Base-by-base conservation (phyloP, 768 basidiomycete genomes). In the Dentipellis sp. region DNA sequence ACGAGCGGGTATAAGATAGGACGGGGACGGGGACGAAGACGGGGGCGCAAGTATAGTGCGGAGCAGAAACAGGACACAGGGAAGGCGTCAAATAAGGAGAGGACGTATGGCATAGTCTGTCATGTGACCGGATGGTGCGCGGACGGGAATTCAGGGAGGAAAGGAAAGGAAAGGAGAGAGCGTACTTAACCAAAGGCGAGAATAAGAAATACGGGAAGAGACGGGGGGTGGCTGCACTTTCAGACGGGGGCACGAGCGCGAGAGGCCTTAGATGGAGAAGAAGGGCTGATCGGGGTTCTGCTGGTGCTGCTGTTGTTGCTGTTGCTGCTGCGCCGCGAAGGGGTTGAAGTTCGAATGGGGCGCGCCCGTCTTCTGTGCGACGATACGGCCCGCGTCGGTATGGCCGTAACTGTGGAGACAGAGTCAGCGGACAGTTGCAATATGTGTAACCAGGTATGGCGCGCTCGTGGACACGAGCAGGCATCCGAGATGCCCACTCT, bases 291-390 rank as follows among this genome's bases (percentile, higher is more conserved):
- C 61, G 29, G 29, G 6, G 54, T 50, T 61, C 19, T 50, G 17
- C 57, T 71, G 67, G 57, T 79, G 76, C 57, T 72, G 69, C 63
- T 78, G 76, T 56, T 81, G 70, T 51, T 73, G 78, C 56, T 79
- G 76, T 65, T 83, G 81, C 55, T 78, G 75, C 59, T 79, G 80
- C 54, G 76, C 73, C 50, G 83, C 77, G 67, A 90, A 90, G 1
- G 88, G 87, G 65, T 86, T 90, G 67, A 80, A 77, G 11, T 66
- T 67, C 22, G 52, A 62, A 59, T 61, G 65, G 50, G 58, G 66
- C 63, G 59, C 67, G 50, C 74, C 74, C 62, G 71, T 67, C 56
- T 63, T 56, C 57, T 68, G 66, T 8, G 53, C 57, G 48, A 63
- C 66, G 50, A 71, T 52, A 22, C 60, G 58, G 29, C 64, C 64